Evolutionary conservation across 2,329 filamentous ascomycete species (phyloP).

Genomic region (Saccharata proteae): DNA sequence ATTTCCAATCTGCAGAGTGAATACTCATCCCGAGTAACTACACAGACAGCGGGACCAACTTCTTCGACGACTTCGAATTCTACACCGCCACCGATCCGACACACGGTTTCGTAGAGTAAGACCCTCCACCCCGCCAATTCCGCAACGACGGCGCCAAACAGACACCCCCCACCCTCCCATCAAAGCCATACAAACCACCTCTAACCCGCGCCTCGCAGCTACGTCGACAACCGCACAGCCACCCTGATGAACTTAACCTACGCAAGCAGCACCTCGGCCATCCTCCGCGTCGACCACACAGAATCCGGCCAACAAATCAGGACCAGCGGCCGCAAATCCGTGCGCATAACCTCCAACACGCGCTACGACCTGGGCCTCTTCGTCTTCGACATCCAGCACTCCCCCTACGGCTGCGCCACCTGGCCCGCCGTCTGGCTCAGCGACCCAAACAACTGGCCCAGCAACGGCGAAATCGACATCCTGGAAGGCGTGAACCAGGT

Average conservation of each 20-base stretch:
- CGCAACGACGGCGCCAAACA: neutral
- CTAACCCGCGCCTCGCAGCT: conserved; percentile 6
- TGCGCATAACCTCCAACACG: conserved; percentile 18
- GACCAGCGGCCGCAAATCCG: conserved; percentile 16
- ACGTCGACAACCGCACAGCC: conserved; percentile 10
- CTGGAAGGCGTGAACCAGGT: conserved; percentile 22
- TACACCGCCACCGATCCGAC: conserved; percentile 17
- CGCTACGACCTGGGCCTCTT: conserved; percentile 19
- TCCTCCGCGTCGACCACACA: conserved; percentile 24
- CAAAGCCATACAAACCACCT: too few species aligned
- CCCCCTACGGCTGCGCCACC: conserved; percentile 20
- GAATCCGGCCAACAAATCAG: conserved; percentile 12
- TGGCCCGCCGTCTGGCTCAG: conserved; percentile 23
- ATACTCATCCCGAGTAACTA: too few species aligned
- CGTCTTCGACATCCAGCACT: conserved; percentile 20
- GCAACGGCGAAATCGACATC: conserved; percentile 21
- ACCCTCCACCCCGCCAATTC: neutral
- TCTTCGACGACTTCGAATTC: conserved; percentile 21
- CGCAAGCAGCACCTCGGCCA: conserved; percentile 3
- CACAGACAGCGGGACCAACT: conserved; percentile 45
- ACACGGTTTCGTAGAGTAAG: conserved; percentile 19
- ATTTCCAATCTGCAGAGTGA: too few species aligned
- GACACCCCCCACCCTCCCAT: too few species aligned
- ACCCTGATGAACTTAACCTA: conserved; percentile 3
- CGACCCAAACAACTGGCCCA: conserved; percentile 18